Base-by-base conservation (phyloP, 352 stramenopile genomes). In the Phytopythium boreale region DNA sequence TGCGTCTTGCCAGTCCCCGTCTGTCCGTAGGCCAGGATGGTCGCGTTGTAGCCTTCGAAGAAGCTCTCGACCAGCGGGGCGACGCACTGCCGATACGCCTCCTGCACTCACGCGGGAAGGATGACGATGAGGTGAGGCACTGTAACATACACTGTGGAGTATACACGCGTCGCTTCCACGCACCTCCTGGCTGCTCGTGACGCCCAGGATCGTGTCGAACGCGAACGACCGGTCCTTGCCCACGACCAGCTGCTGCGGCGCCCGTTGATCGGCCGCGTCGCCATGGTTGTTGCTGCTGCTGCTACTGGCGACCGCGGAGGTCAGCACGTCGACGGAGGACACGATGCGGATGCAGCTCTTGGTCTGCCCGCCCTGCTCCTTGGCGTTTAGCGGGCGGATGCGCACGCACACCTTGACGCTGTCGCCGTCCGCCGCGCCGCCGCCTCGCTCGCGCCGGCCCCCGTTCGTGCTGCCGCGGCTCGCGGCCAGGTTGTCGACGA, bases 1-100 rank as follows among this genome's bases (percentile, higher is more conserved):
- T 97, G 96, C 0, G 96, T 99, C 72, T 99, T 99, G 50, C 97
- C 95, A 1, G 84, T 97, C 8, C 89, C 89, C 24, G 90, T 96
- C 36, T 96, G 87, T 1, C 85, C 89, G 51, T 97, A 96, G 12
- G 88, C 87, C 27, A 95, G 64, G 41, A 96, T 79, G 2, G 84
- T 92, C 27, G 86, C 86, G 57, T 95, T 95, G 67, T 95, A 95
- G 34, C 86, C 86, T 51, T 93, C 80, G 17, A 92, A 68, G 59
- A 93, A 95, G n/a, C 84, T 74, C 22, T 92, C 56, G 9, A 97
- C 76, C 12, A 97, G 66, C 29, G 83, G 74, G 6, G 65, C 73
- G 27, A 96, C 85, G 61, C 80, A 93, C 22, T 67, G 57, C 0
- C 74, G 71, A 61, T 96, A 97, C 17, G 92, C 76, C 37, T 93